A percentile compares a stretch with the other conserved stretches of the same genome.
These are phyloP conservation scores for Aspergillus pseudoglaucus DNA, from an alignment of 2,329 filamentous ascomycete genomes.

Conservation along the genomic window DNA sequence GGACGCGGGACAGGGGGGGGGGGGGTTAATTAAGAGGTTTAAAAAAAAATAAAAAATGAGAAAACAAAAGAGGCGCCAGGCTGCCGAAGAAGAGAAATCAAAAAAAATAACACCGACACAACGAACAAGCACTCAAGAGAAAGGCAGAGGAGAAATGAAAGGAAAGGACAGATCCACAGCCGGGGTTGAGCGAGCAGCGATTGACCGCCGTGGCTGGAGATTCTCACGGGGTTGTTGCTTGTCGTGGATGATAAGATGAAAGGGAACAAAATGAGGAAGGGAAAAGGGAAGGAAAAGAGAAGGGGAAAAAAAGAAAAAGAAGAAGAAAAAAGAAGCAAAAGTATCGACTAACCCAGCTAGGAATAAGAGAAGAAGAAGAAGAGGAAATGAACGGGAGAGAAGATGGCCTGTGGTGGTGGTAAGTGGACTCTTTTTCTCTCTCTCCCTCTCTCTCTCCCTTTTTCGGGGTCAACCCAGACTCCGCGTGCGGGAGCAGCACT, in stretches of 20 bases:
- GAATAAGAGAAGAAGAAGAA: conserved; percentile 5
- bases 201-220: neutral
- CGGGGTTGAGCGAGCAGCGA: neutral
- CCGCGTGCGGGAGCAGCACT: no score
- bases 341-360: conserved; percentile 2
- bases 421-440: no score
- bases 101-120: neutral
- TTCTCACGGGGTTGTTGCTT: neutral
- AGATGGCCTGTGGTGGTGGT: neutral
- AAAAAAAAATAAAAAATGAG: conserved; percentile 8
- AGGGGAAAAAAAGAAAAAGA: conserved; percentile 6
- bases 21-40: conserved; percentile 3
- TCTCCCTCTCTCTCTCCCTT: no score
- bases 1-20: conserved; percentile 8
- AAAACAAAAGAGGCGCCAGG: conserved; percentile 11
- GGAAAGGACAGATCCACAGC: neutral
- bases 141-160: neutral
- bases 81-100: conserved; percentile 1
- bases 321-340: conserved; percentile 8
- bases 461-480: no score
- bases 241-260: conserved; percentile 9
- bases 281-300: conserved; percentile 10
- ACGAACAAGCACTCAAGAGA: neutral
- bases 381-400: conserved; percentile 3
- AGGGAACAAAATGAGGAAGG: conserved; percentile 1